These are phyloP conservation scores for Pseudomicrostroma phylloplanum DNA, from an alignment of 1,284 basidiomycete genomes.

Conservation along the genomic window DNA sequence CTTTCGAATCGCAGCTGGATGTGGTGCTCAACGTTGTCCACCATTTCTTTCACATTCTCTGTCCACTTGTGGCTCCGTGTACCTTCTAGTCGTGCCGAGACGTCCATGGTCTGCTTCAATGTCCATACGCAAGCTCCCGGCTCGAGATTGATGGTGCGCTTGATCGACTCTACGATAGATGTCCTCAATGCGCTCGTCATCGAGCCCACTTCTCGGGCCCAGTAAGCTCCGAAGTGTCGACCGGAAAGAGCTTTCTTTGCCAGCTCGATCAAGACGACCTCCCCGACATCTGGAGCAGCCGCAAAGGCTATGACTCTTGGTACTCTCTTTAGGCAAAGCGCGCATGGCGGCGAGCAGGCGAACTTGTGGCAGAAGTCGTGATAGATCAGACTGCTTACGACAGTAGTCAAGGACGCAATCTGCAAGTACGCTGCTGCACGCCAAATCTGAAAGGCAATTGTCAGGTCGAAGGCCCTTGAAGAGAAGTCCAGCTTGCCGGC, in stretches of 20 bases:
- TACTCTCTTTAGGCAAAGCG: slow-evolving; percentile 37
- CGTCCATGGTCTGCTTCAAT: slow-evolving; percentile 30
- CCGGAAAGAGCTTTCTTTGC: slow-evolving; percentile 30
- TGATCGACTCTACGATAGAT: slow-evolving; percentile 25
- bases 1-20: slow-evolving; percentile 23
- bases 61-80: slow-evolving; percentile 36
- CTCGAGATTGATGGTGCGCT: slow-evolving; percentile 14
- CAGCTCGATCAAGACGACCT: slow-evolving; percentile 19
- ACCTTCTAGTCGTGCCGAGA: slow-evolving; percentile 30
- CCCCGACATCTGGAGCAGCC: slow-evolving; percentile 30
- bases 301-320: slow-evolving; percentile 37
- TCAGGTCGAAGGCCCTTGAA: slow-evolving; percentile 82
- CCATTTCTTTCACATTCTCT: slow-evolving; percentile 36
- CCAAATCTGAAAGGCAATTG: slow-evolving; percentile 83
- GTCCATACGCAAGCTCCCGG: slow-evolving; percentile 20
- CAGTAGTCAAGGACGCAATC: slow-evolving; percentile 53
- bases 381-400: slow-evolving; percentile 30
- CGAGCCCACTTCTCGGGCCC: slow-evolving; percentile 39
- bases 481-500: slow-evolving; percentile 89
- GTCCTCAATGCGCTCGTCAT: slow-evolving; percentile 29
- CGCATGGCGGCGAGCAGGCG: slow-evolving; percentile 37
- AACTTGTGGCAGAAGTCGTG: slow-evolving; percentile 44
- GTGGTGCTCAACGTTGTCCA: slow-evolving; percentile 30
- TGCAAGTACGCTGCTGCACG: slow-evolving; percentile 74
- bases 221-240: slow-evolving; percentile 35